Evolutionary conservation across 371 early-diverging fungal genomes (phyloP).

Genomic region (Umbelopsis sp.): DNA sequence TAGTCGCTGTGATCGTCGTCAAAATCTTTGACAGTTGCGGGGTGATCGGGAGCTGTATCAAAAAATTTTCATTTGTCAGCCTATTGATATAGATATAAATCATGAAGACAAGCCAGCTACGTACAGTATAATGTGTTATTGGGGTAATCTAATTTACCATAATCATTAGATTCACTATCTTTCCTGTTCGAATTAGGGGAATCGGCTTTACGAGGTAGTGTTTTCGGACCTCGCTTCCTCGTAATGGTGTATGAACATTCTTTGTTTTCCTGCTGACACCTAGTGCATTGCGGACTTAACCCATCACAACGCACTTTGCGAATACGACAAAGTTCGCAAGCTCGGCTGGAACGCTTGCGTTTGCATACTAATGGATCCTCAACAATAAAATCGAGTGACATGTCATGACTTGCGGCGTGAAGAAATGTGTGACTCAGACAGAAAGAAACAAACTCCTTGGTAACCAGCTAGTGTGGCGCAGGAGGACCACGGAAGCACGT

Average conservation of each 20-base stretch:
- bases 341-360: conserved; percentile 10
- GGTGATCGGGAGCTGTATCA: background rate
- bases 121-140: background rate
- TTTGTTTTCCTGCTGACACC: background rate
- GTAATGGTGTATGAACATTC: conserved; percentile 13
- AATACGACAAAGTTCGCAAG: conserved; percentile 5
- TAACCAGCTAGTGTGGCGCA: background rate
- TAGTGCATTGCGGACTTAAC: background rate
- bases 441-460: background rate
- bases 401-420: background rate
- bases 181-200: background rate
- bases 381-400: conserved; percentile 12
- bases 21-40: background rate
- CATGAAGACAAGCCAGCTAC: background rate
- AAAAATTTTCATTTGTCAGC: background rate
- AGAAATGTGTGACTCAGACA: background rate
- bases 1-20: background rate
- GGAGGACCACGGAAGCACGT: background rate
- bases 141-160: background rate
- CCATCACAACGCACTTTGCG: conserved; percentile 13
- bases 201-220: background rate
- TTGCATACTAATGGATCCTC: conserved; percentile 13
- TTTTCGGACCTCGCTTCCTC: conserved; percentile 2
- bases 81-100: background rate
- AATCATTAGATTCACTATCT: background rate